phyloP scores from a whole-genome alignment of 2,329 filamentous ascomycete genomes.

The Neurospora sp. region DNA sequence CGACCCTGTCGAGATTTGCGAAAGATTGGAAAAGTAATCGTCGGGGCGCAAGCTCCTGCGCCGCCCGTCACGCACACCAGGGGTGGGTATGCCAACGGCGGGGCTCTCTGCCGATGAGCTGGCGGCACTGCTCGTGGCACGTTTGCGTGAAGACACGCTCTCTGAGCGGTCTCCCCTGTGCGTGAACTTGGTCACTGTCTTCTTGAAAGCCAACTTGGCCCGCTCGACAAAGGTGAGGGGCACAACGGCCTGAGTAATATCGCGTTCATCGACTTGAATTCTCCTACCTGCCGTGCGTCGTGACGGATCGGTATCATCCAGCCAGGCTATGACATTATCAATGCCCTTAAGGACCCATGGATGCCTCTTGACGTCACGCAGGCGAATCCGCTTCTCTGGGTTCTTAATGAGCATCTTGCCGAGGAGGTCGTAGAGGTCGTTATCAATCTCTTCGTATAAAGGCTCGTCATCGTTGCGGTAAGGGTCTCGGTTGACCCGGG shows the following conservation, averaged over 20 bases:
- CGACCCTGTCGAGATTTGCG: conserved; percentile 38
- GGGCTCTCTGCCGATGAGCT: conserved; percentile 52
- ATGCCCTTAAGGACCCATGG: conserved; percentile 81
- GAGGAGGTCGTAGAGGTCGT: conserved; percentile 69
- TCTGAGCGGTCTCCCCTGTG: conserved; percentile 49
- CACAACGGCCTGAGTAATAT: conserved; percentile 83
- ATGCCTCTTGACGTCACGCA: conserved; percentile 89
- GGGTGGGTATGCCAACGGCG: conserved; percentile 35
- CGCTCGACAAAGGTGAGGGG: conserved; percentile 81
- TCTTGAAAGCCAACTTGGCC: conserved; percentile 67
- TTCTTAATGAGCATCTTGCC: conserved; percentile 77
- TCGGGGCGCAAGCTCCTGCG: conserved; percentile 44
- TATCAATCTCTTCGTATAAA: conserved; percentile 76
- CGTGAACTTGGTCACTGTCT: conserved; percentile 53
- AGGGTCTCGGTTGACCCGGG: conserved; percentile 49
- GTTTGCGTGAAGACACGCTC: conserved; percentile 39
- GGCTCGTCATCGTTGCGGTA: conserved; percentile 71
- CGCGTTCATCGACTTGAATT: conserved; percentile 85
- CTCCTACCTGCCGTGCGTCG: conserved; percentile 67
- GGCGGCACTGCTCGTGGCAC: conserved; percentile 52
- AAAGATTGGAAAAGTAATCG: conserved; percentile 39
- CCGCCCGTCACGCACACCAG: conserved; percentile 42
- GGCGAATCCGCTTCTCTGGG: conserved; percentile 74
- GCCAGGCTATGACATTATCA: conserved; percentile 65
- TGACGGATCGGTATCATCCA: conserved; percentile 87